Base-by-base conservation (phyloP, 2,329 filamentous ascomycete genomes). In the Microcyclosporella mali region DNA sequence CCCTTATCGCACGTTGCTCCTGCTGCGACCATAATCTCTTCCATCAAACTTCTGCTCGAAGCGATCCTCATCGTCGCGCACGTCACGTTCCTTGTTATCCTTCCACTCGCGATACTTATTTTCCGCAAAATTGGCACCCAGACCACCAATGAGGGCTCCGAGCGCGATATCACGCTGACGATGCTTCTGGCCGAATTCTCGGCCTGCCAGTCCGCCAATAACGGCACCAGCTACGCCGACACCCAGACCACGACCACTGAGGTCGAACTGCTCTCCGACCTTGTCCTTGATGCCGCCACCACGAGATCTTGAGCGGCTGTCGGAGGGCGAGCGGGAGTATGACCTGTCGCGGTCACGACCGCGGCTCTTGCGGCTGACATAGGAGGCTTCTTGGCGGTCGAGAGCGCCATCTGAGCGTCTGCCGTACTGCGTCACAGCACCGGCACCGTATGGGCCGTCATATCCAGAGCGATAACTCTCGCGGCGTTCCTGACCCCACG, bases 261-360 rank as follows among this genome's bases (percentile, higher is more conserved):
- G 61, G 47, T 62, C 59, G 48, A 64, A 65, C n/a, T 50, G 50
- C 16, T 60, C 56, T 40, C 59, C 54, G 33, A 64, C 45, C 40
- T 59, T 60, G 25, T 52, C 58, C n/a, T 42, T 35, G 32, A 55
- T 51, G 18, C 52, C 53, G 4, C 49, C 47, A 18, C 47, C 46
- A 6, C 46, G 41, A 6, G 41, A 42, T 12, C 49, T 36, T 28
- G 41, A 47, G 16, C 52, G 49, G 7, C 53, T 56, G 21, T 56
- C 51, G 18, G 53, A 58, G 14, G 53, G 52, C 1, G 56, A 51
- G 43, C 52, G 45, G 11, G 52, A 56, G 49, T 55, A 47, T 2
- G 44, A 51, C 31, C 47, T 33, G 35, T 56, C 51, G n/a, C 51
- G 41, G 8, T 43, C 47, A 28, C 45, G 40, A 16, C 44, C 47